A percentile compares a stretch with the other conserved stretches of the same genome.
Conservation (phyloP, 148 eudicot species). For the Mesembryanthemum crystallinum region DNA sequence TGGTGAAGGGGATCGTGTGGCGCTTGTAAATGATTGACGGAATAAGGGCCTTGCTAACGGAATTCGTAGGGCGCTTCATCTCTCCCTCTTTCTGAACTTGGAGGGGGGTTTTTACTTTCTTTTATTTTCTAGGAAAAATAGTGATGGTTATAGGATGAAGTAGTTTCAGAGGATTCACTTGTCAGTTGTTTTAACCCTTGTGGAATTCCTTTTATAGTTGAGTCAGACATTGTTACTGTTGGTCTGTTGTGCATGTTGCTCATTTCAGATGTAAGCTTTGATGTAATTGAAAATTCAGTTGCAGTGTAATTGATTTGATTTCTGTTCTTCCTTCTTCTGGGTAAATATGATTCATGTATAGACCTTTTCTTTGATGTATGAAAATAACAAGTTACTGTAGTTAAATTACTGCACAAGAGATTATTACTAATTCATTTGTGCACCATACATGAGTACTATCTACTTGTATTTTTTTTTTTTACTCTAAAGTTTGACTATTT, state of each 20-base stretch:
- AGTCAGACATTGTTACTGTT: slow-evolving; percentile 14
- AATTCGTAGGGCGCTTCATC: slow-evolving; percentile 20
- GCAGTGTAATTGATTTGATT: slow-evolving; percentile 27
- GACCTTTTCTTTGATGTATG: no score
- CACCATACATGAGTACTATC: no score
- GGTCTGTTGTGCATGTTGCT: background rate
- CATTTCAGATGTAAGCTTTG: slow-evolving; percentile 26
- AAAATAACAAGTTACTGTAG: no score
- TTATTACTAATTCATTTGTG: no score
- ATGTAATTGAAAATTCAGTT: slow-evolving; percentile 26
- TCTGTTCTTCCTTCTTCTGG: background rate
- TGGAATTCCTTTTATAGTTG: slow-evolving; percentile 15
- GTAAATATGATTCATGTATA: no score
- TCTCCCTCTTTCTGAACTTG: slow-evolving; percentile 9
- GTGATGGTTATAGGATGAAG: slow-evolving; percentile 20
- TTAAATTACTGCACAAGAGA: no score
- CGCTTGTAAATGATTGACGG: slow-evolving; percentile 38
- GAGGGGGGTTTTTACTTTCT: background rate
- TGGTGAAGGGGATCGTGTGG: slow-evolving; percentile 9
- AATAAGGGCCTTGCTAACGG: slow-evolving; percentile 38
- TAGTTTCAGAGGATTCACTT: slow-evolving; percentile 22
- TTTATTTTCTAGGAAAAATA: slow-evolving; percentile 18
- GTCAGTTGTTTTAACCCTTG: slow-evolving; percentile 15
- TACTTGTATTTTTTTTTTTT: no score
- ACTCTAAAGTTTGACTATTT: no score